A percentile compares a stretch with the other conserved stretches of the same genome.
Evolutionary conservation across 352 stramenopile species (phyloP).

Genomic region (Phytophthora tentaculata): DNA sequence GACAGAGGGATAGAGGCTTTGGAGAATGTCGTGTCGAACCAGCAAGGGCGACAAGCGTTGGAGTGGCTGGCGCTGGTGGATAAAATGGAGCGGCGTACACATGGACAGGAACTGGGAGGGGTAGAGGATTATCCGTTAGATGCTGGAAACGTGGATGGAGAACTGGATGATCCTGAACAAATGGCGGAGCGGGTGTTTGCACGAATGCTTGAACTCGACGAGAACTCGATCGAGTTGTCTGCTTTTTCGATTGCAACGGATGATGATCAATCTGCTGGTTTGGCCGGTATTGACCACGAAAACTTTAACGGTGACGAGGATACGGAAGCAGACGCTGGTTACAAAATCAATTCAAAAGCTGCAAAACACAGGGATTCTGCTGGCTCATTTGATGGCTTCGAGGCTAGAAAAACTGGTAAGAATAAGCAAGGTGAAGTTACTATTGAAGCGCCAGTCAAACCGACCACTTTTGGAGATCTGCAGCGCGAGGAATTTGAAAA

Average conservation of each 20-base stretch:
- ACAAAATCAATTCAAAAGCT: constrained; percentile 15
- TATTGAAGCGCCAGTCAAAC: too few species aligned
- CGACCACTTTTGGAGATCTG: too few species aligned
- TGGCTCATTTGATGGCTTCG: constrained; percentile 4
- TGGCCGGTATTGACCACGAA: constrained; percentile 15
- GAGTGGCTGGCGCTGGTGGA: constrained; percentile 66
- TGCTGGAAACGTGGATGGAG: constrained; percentile 11
- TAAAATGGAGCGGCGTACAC: constrained; percentile 39
- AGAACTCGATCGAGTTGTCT: constrained; percentile 45
- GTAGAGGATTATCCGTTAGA: constrained; percentile 13
- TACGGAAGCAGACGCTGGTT: not conserved
- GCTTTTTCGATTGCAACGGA: constrained; percentile 46
- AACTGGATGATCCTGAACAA: constrained; percentile 15
- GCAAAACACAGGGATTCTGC: constrained; percentile 1
- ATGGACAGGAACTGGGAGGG: constrained; percentile 18
- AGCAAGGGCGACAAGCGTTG: constrained; percentile 51
- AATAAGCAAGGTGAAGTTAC: constrained; percentile 9
- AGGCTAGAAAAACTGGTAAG: constrained; percentile 7
- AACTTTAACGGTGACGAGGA: constrained; percentile 6
- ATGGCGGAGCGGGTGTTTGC: constrained; percentile 46
- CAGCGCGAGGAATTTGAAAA: too few species aligned
- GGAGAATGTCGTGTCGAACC: constrained; percentile 35
- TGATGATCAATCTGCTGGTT: constrained; percentile 21
- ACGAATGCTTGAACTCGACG: constrained; percentile 48
- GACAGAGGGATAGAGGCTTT: constrained; percentile 48